Evolutionary conservation across 495 filamentous ascomycete genomes (phyloP).

Genomic region (Xanthoparmelia taractica): DNA sequence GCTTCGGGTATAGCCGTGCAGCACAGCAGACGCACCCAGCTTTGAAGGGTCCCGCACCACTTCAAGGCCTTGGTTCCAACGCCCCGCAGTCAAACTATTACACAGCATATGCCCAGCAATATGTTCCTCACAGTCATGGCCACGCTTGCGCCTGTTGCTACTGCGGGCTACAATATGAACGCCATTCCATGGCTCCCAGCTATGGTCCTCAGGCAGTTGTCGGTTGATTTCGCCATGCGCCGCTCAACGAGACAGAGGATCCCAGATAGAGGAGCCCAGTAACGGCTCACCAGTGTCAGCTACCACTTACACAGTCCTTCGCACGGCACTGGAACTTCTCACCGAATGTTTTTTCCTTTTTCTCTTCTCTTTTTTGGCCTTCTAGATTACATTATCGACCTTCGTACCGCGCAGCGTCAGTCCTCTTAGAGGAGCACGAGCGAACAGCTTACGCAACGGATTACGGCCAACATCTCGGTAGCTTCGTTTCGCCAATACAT

Average conservation of each 20-base stretch:
- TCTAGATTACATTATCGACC: neutral
- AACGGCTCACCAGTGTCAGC: neutral
- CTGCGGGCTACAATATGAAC: constrained; percentile 55
- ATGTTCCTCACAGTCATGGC: constrained; percentile 53
- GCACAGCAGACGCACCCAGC: constrained; percentile 39
- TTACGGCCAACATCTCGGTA: neutral
- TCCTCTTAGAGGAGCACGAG: neutral
- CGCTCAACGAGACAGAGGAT: neutral
- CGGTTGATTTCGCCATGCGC: constrained; percentile 36
- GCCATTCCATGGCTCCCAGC: constrained; percentile 55
- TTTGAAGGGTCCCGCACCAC: constrained; percentile 35
- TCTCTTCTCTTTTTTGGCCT: neutral
- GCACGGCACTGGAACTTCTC: neutral
- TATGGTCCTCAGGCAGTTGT: constrained; percentile 60
- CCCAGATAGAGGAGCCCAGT: neutral
- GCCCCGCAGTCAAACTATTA: constrained; percentile 47
- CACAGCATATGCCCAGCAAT: constrained; percentile 47
- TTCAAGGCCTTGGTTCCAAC: constrained; percentile 32
- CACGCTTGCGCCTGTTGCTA: constrained; percentile 62
- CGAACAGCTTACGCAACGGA: neutral
- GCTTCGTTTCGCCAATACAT: constrained; percentile 2
- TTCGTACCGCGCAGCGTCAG: neutral
- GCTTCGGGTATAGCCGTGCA: constrained; percentile 49
- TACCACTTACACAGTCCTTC: neutral
- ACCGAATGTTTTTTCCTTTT: too few species aligned